These are phyloP conservation scores for Cyberlindnera suaveolens DNA, from an alignment of 805 yeast species.

Conservation along the genomic window DNA sequence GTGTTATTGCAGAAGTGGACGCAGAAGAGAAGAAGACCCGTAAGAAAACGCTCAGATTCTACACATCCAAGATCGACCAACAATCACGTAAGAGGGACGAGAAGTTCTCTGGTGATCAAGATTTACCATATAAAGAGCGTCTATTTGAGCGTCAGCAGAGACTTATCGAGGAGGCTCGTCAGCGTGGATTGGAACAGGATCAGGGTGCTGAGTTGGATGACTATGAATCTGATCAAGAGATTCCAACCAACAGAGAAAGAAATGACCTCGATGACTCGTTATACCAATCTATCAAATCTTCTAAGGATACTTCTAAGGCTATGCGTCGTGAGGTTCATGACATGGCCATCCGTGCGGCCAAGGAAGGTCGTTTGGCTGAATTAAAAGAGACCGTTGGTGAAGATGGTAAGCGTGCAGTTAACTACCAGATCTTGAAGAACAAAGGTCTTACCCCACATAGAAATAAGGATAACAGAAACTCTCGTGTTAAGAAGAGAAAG, in stretches of 20 bases:
- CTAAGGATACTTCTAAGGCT: slow-evolving; percentile 42
- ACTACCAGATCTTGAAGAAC: slow-evolving; percentile 91
- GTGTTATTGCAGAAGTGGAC: slow-evolving; percentile 74
- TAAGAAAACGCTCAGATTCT: slow-evolving; percentile 81
- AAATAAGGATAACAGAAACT: slow-evolving; percentile 88
- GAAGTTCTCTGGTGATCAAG: slow-evolving; percentile 73
- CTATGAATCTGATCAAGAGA: slow-evolving; percentile 37
- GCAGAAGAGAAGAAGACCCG: slow-evolving; percentile 78
- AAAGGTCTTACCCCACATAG: slow-evolving; percentile 92
- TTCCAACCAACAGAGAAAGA: slow-evolving; percentile 21
- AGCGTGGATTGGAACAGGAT: slow-evolving; percentile 60
- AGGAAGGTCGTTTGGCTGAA: slow-evolving; percentile 78
- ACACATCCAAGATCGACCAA: slow-evolving; percentile 94
- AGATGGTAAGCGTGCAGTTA: slow-evolving; percentile 90
- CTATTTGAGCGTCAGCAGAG: slow-evolving; percentile 86
- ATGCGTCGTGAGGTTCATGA: slow-evolving; percentile 59
- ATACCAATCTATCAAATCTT: slow-evolving; percentile 47
- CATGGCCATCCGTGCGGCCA: slow-evolving; percentile 70
- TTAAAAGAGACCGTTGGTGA: slow-evolving; percentile 55
- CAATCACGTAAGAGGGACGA: slow-evolving; percentile 57
- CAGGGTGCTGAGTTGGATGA: slow-evolving; percentile 54
- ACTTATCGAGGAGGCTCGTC: slow-evolving; percentile 79
- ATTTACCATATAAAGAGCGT: slow-evolving; percentile 87
- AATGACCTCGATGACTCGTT: slow-evolving; percentile 47
- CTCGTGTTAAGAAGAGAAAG: slow-evolving; percentile 97